These are phyloP conservation scores for Elongisporangium prolatum DNA, from an alignment of 352 stramenopile genomes.

Conservation along the genomic window DNA sequence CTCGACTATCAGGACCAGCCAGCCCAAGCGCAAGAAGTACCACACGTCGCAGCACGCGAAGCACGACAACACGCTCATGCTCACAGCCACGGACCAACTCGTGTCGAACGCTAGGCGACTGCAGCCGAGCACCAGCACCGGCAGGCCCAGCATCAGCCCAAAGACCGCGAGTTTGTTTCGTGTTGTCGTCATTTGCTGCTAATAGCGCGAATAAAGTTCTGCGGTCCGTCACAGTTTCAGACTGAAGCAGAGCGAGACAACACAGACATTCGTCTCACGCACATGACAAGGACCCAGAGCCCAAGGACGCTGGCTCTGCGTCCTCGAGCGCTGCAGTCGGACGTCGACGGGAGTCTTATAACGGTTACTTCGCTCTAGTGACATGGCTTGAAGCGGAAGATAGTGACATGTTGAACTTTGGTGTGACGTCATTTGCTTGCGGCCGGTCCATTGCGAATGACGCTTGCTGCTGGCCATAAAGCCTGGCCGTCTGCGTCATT, in stretches of 20 bases:
- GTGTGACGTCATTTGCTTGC: neutral
- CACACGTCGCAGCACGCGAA: slow-evolving; percentile 73
- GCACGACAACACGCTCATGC: slow-evolving; percentile 34
- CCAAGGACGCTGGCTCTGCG: neutral
- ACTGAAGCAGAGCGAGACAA: neutral
- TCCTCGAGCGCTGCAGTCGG: neutral
- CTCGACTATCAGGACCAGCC: slow-evolving; percentile 20
- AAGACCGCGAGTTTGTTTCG: slow-evolving; percentile 16
- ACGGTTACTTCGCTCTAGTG: neutral
- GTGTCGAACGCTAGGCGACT: slow-evolving; percentile 17
- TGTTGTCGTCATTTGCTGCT: neutral
- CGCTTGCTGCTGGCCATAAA: neutral
- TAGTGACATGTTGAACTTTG: neutral
- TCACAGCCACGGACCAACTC: slow-evolving; percentile 17
- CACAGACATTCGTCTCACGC: neutral
- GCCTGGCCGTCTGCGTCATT: neutral
- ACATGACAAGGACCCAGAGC: neutral
- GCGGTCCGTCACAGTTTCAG: neutral
- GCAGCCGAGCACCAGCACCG: slow-evolving; percentile 24
- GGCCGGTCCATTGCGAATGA: neutral
- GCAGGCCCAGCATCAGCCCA: slow-evolving; percentile 37
- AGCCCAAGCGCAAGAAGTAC: slow-evolving; percentile 71
- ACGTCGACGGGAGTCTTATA: neutral
- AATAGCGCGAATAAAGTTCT: neutral
- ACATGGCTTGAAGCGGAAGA: neutral